Percentiles rank a stretch among this genome's conserved stretches.
These are phyloP conservation scores for Martiniozyma asiatica DNA, from an alignment of 1,139 yeast species.

Conservation along the genomic window DNA sequence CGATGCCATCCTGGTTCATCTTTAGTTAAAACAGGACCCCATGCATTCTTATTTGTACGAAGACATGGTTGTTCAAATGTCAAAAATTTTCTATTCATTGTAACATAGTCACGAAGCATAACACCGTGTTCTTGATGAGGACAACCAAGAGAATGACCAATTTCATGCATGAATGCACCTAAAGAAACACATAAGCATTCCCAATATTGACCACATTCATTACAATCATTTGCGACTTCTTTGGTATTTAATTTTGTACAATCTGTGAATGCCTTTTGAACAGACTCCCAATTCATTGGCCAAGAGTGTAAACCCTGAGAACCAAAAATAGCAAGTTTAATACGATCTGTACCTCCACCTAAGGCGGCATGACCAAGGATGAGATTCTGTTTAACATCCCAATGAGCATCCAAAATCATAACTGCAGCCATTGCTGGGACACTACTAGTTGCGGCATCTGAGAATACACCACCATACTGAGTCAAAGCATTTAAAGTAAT, in stretches of 20 bases:
- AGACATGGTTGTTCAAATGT: conserved; percentile 54
- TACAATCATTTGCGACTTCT: conserved; percentile 82
- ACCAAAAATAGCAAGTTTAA: conserved; percentile 82
- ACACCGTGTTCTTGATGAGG: conserved; percentile 88
- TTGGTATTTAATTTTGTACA: conserved; percentile 44
- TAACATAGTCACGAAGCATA: conserved; percentile 77
- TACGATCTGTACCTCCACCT: conserved; percentile 71
- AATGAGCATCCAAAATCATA: conserved; percentile 72
- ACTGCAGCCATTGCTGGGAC: conserved; percentile 71
- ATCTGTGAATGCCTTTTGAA: conserved; percentile 62
- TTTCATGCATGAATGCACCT: conserved; percentile 94
- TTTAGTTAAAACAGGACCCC: conserved; percentile 38
- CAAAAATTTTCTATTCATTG: conserved; percentile 72
- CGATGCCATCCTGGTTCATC: conserved; percentile 86
- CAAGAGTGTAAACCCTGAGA: conserved; percentile 86
- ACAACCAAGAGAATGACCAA: conserved; percentile 82
- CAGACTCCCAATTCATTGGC: conserved; percentile 67
- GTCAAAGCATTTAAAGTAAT: conserved; percentile 67
- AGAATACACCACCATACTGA: conserved; percentile 42
- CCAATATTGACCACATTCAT: conserved; percentile 82
- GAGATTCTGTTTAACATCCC: conserved; percentile 49
- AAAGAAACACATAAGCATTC: conserved; percentile 76
- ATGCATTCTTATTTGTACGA: conserved; percentile 36
- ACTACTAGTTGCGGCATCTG: conserved; percentile 27
- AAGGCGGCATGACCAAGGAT: conserved; percentile 87